phyloP scores from a whole-genome alignment of 345 rosid species.

The Hirschfeldia incana region DNA sequence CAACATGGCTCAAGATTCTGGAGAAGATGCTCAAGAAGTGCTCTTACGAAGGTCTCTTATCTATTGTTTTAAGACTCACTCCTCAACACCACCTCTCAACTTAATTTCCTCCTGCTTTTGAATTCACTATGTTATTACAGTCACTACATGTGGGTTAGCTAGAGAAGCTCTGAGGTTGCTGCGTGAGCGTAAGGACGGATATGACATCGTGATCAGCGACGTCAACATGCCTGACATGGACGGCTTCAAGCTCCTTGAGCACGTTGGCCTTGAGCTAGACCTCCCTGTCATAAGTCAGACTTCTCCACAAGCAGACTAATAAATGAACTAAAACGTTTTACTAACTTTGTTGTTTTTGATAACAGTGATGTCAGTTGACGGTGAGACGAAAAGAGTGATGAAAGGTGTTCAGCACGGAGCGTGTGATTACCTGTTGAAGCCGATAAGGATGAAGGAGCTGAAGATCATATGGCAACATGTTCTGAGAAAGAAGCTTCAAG shows the following conservation, averaged over 20 bases:
- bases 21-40: slow-evolving; percentile 99
- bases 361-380: slow-evolving; percentile 97
- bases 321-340: not conserved
- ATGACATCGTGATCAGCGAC: slow-evolving; percentile 90
- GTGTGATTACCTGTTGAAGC: slow-evolving; percentile 94
- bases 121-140: slow-evolving; percentile 40
- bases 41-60: slow-evolving; percentile 70
- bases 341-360: slow-evolving; percentile 5
- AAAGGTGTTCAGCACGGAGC: slow-evolving; percentile 97
- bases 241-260: slow-evolving; percentile 94
- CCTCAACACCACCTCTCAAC: not conserved
- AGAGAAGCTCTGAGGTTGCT: slow-evolving; percentile 79
- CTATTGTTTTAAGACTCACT: not conserved
- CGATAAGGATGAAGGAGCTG: slow-evolving; percentile 96
- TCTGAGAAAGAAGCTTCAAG: slow-evolving; percentile 75
- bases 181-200: slow-evolving; percentile 87
- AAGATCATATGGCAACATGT: slow-evolving; percentile 99
- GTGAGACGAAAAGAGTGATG: slow-evolving; percentile 90
- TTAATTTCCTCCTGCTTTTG: not conserved
- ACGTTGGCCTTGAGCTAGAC: slow-evolving; percentile 93
- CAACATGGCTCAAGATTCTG: slow-evolving; percentile 93
- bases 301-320: not conserved
- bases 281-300: slow-evolving; percentile 93
- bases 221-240: slow-evolving; percentile 99
- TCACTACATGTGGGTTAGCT: slow-evolving; percentile 86